Evolutionary conservation across 163 green algal species (phyloP), one percentile per base, ranked within the genome.

Genomic region (Chlamydomonas reinhardtii): DNA sequence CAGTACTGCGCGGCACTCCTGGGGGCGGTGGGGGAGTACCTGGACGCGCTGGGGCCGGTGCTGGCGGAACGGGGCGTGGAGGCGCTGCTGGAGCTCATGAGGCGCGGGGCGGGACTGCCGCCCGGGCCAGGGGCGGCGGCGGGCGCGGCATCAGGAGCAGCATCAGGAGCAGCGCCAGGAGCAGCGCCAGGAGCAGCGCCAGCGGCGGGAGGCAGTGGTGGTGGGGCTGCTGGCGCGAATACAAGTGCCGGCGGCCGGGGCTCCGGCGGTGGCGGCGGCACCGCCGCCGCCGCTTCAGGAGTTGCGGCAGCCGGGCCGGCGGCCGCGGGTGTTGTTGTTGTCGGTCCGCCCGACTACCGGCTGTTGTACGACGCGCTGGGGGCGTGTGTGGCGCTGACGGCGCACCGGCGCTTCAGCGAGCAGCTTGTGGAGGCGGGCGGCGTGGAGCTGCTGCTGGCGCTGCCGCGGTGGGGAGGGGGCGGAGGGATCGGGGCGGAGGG

Each of bases 331-430:
- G 25, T 4, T 31, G 4, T 16, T 2, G 19, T 22, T 29, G 56
- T 6, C 56, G 56, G 56, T 14, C 17, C 16, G 74, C 32, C 12
- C 25, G 73, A 89, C 19, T 62, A 64, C 9, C 54, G 79, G 61
- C 34, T 90, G 56, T 72, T 94, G 62, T 83, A 86, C 27, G 93
- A 95, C n/a, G 80, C 92, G 72, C 90, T 97, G 81, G 85, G 89
- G 31, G 83, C 93, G 37, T 72, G 95, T 35, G 94, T 91, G 73
- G 87, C 93, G 48, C 91, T 97, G 69, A 86, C 96, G 56, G 93
- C 93, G 25, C 95, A 97, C 83, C 84, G 92, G 37, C 92, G 93
- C 48, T 96, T 96, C 82, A 92, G 90, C 6, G 89, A 94, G 83
- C 82, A 93, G 78, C 92, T 97, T 43, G 92, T 96, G 24, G 94